Evolutionary conservation across 495 filamentous ascomycete genomes (phyloP), one percentile per base, ranked within the genome.

Genomic region (Podospora anserina): DNA sequence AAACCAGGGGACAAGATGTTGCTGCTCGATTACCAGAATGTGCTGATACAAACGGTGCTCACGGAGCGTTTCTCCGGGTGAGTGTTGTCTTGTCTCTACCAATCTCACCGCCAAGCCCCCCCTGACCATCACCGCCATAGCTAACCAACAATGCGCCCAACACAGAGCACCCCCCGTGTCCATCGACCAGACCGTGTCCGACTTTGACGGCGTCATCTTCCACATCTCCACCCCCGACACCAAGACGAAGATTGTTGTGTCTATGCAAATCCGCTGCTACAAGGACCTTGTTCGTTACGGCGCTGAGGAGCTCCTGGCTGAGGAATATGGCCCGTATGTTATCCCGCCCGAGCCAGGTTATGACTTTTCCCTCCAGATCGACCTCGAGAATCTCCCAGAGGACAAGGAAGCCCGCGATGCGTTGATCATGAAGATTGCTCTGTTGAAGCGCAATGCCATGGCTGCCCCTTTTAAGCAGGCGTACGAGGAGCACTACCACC

Each of bases 21-120:
- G 81, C 90, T 98, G 76, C 89, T 99, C 74, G 95, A 99, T 78
- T 99, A 99, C 78, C 95, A 98, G 78, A 99, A 99, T 81, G 93
- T 96, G 67, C 85, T 98, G 75, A 97, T 99, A 77, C 92, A 97
- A 82, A 91, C 93, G 66, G 88, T 98, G 72, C 89, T 99, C 70
- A 96, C 90, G 68, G 95, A 99, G 83, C 91, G 95, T 71, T 94
- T 98, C 82, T 89, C 91, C 56, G 92, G 92, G 93, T 95, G 86
- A 71, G 77, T 69, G 54, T 73, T 68, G n/a, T 19, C 67, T 65
- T 4, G 30, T 32, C 53, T 60, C 53, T 64, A 68, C 53, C 27
- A 55, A 20, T 20, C 61, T 32, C 62, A 61, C 18, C 39, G 39
- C 39, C 39, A 11, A 49, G 15, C 39, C 39, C 39, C 39, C 39